Percentiles rank a stretch among this genome's conserved stretches.
phyloP scores from a whole-genome alignment of 768 basidiomycete genomes.

The Clavaria fumosa region DNA sequence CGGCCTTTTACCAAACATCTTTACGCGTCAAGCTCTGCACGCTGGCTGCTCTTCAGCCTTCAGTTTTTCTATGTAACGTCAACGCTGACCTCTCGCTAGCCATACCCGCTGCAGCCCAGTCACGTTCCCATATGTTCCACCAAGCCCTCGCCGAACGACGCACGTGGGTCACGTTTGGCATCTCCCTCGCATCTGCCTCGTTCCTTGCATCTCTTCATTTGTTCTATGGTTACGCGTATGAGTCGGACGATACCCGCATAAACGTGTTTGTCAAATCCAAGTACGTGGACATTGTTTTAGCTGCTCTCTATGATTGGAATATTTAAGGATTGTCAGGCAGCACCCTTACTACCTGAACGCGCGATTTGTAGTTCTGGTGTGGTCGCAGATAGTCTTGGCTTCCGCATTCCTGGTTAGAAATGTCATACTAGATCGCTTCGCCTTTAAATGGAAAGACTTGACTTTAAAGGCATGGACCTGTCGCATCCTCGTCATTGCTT shows the following conservation, averaged over 20 bases:
- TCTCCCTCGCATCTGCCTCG: slow-evolving; percentile 34
- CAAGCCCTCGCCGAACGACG: slow-evolving; percentile 31
- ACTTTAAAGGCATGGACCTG: slow-evolving; percentile 10
- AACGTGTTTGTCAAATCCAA: slow-evolving; percentile 51
- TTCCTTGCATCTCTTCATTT: slow-evolving; percentile 29
- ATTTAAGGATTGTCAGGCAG: slow-evolving; percentile 29
- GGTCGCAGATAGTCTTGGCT: slow-evolving; percentile 36
- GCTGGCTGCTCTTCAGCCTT: not conserved
- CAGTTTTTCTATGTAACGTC: slow-evolving; percentile 3
- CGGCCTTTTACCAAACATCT: not conserved
- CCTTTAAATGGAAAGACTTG: slow-evolving; percentile 36
- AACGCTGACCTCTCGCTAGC: slow-evolving; percentile 19
- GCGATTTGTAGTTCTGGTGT: slow-evolving; percentile 40
- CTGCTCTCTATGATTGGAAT: not conserved
- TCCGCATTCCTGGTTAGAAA: slow-evolving; percentile 37
- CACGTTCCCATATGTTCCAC: slow-evolving; percentile 34
- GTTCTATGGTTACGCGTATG: slow-evolving; percentile 21
- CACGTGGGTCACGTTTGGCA: slow-evolving; percentile 28
- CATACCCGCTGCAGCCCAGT: slow-evolving; percentile 31
- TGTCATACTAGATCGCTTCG: slow-evolving; percentile 47
- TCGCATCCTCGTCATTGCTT: slow-evolving; percentile 1
- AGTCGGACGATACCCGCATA: slow-evolving; percentile 28
- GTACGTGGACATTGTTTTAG: slow-evolving; percentile 21
- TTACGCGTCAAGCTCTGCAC: not conserved
- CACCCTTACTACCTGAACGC: slow-evolving; percentile 65